Conservation (phyloP, 805 yeast genomes). For the Wickerhamomyces sydowiorum region DNA sequence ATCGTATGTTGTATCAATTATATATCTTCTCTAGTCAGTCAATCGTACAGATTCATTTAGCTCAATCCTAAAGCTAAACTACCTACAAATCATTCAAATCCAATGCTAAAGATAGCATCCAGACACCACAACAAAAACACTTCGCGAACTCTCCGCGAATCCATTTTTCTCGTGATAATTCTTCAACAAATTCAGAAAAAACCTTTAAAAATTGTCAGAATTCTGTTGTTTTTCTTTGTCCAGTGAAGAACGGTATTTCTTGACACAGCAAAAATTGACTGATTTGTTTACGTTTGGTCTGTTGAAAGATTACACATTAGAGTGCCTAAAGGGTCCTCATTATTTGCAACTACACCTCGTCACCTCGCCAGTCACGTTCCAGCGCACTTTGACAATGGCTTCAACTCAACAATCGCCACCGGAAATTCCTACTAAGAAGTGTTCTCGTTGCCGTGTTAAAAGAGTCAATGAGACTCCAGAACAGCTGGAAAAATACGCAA, state of each 20-base stretch:
- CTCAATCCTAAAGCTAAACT: not conserved
- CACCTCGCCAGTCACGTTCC: conserved; percentile 13
- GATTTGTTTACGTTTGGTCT: conserved; percentile 7
- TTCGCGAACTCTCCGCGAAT: not conserved
- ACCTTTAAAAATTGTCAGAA: conserved; percentile 1
- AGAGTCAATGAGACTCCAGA: conserved; percentile 28
- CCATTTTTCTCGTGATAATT: not conserved
- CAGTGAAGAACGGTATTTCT: not conserved
- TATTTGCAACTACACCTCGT: conserved; percentile 23
- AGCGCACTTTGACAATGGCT: conserved; percentile 1
- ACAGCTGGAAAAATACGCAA: conserved; percentile 32
- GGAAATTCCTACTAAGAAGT: conserved; percentile 26
- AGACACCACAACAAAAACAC: not conserved
- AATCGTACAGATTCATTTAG: too few species aligned
- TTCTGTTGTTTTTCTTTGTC: not conserved
- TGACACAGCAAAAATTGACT: conserved; percentile 4
- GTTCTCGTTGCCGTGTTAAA: conserved; percentile 39
- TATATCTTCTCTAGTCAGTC: not conserved
- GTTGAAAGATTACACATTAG: not conserved
- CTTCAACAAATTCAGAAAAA: not conserved
- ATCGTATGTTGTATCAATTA: not conserved
- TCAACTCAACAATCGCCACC: conserved; percentile 4
- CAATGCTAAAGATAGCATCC: not conserved
- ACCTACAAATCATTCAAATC: not conserved
- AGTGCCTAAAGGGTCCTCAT: not conserved